Evolutionary conservation across 1,284 basidiomycete species (phyloP).

Genomic region (Cystobasidiaceae sp.): DNA sequence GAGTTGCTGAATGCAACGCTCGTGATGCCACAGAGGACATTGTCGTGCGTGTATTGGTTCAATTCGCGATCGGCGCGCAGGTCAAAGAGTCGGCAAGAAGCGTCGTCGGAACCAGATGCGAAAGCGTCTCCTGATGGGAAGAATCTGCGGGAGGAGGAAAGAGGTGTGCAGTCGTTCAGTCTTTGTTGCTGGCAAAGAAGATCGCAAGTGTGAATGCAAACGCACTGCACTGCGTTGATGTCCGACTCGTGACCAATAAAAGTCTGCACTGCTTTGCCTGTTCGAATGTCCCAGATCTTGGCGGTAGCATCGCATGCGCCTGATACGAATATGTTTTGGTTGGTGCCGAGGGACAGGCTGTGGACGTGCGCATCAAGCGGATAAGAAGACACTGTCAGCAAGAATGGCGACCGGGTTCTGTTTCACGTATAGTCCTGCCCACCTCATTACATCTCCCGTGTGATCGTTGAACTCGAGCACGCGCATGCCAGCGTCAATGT

Average conservation of each 20-base stretch:
- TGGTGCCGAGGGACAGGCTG: conserved; percentile 87
- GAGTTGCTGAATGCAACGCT: conserved; percentile 97
- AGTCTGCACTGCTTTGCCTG: conserved; percentile 92
- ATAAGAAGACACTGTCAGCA: neutral
- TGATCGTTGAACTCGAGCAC: conserved; percentile 98
- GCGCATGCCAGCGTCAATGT: conserved; percentile 91
- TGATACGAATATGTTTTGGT: conserved; percentile 93
- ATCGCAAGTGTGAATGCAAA: conserved; percentile 41
- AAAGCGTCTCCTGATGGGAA: conserved; percentile 99
- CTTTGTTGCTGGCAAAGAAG: neutral
- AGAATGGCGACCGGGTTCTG: no score
- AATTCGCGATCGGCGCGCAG: conserved; percentile 95
- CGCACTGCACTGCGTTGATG: conserved; percentile 96
- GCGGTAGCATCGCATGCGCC: conserved; percentile 97
- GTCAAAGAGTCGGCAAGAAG: conserved; percentile 95
- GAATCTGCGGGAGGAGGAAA: conserved; percentile 58
- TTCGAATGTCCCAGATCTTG: conserved; percentile 97
- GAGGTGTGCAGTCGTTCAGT: neutral
- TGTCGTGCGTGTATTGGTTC: conserved; percentile 95
- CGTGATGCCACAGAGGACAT: conserved; percentile 96
- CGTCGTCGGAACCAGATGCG: conserved; percentile 97
- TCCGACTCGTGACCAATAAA: conserved; percentile 98
- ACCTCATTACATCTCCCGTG: conserved; percentile 99
- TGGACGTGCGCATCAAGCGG: neutral
- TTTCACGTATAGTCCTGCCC: conserved; percentile 38